A percentile compares a stretch with the other conserved stretches of the same genome.
Conservation (phyloP, 2,329 filamentous ascomycete genomes). For the Lojkania enalia region DNA sequence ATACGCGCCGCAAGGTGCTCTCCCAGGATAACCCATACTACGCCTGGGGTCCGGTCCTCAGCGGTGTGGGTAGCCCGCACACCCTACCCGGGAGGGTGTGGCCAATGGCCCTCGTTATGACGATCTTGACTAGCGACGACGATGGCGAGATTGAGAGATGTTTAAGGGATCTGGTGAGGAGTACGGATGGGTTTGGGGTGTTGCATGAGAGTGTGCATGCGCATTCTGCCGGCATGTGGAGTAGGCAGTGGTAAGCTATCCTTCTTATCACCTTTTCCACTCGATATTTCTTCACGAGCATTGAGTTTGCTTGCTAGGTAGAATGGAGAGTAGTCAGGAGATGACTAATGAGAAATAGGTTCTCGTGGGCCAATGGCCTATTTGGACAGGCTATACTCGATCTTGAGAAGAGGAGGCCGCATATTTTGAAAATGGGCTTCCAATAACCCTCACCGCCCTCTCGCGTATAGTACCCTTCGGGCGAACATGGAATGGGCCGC, state of each 20-base stretch:
- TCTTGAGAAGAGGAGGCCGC: constrained; percentile 48
- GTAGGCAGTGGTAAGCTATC: constrained; percentile 47
- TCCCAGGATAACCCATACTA: constrained; percentile 53
- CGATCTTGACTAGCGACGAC: constrained; percentile 52
- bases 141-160: constrained; percentile 50
- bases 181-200: constrained; percentile 53
- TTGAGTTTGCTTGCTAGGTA: background rate
- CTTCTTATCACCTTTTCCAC: background rate
- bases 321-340: background rate
- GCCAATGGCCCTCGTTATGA: constrained; percentile 57
- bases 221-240: constrained; percentile 46
- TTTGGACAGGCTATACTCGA: constrained; percentile 54
- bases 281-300: background rate
- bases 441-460: too few relatives aligned
- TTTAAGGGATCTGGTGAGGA: constrained; percentile 49
- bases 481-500: too few relatives aligned
- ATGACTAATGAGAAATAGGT: constrained; percentile 28
- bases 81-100: constrained; percentile 50
- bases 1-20: constrained; percentile 50
- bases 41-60: constrained; percentile 50
- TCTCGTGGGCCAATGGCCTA: constrained; percentile 57
- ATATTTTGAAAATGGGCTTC: constrained; percentile 44
- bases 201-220: constrained; percentile 56
- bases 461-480: too few relatives aligned
- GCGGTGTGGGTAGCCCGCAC: constrained; percentile 52